These are phyloP conservation scores for Graphilbum ipis-grandicollis DNA, from an alignment of 2,329 filamentous ascomycete species.

Conservation along the genomic window DNA sequence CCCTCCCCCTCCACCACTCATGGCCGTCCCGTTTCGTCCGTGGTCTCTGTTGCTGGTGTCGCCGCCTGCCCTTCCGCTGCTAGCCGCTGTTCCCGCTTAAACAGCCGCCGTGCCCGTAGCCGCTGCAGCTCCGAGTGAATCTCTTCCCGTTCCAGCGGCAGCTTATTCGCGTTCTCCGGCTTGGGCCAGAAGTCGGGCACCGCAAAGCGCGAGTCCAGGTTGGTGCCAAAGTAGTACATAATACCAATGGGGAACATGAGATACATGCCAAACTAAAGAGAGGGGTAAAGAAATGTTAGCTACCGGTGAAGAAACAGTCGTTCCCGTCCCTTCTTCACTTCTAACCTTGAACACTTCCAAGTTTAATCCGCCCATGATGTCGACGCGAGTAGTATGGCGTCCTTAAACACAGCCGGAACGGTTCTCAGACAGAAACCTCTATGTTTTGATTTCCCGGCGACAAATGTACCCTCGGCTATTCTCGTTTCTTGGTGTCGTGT, in stretches of 20 bases:
- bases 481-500: too few relatives aligned
- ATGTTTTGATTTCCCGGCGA: too few relatives aligned
- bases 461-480: too few relatives aligned
- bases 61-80: slow-evolving; percentile 18
- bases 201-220: slow-evolving; percentile 80
- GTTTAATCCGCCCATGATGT: slow-evolving; percentile 75
- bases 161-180: slow-evolving; percentile 55
- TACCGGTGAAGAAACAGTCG: too few relatives aligned
- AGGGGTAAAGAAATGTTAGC: too few relatives aligned
- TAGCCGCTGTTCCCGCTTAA: slow-evolving; percentile 54
- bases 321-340: too few relatives aligned
- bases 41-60: slow-evolving; percentile 4
- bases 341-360: slow-evolving; percentile 87
- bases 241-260: slow-evolving; percentile 96
- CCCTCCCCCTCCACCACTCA: too few relatives aligned
- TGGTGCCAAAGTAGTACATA: slow-evolving; percentile 99
- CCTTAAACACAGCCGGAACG: too few relatives aligned
- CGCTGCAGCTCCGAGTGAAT: slow-evolving; percentile 67
- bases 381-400: too few relatives aligned
- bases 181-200: slow-evolving; percentile 92
- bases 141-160: slow-evolving; percentile 64
- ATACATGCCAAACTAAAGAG: slow-evolving; percentile 79
- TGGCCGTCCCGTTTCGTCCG: background rate
- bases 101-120: slow-evolving; percentile 45
- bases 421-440: too few relatives aligned